Evolutionary conservation across 1,284 basidiomycete genomes (phyloP), one percentile per base, ranked within the genome.

Genomic region (Ceratobasidium sp.): DNA sequence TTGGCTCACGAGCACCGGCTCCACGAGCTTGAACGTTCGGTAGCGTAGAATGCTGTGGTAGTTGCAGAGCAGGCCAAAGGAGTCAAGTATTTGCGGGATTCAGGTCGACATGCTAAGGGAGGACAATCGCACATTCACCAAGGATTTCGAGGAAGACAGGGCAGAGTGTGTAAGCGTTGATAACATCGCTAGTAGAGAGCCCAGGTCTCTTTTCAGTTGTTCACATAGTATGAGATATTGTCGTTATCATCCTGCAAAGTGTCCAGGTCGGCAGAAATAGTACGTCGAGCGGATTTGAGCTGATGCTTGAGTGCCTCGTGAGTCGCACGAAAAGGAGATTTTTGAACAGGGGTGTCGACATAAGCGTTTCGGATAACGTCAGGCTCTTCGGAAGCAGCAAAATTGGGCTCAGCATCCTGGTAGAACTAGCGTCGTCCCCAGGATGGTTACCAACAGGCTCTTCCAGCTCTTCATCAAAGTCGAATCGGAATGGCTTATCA

Each of bases 261-360:
- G 22, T 59, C 19, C 2, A 56, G 69, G 17, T 71, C 6, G 8
- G 43, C 19, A 7, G n/a, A 44, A 2, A 59, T 22, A 11, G 19
- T 44, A 2, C 56, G 69, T 9, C 29, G 17, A 5, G 69, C 34
- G 22, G 37, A 40, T 25, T 49, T 71, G 3, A 71, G 69, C 40
- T 71, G 69, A 9, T 71, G 37, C 5, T 34, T 71, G 5, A 71
- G 51, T 15, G 69, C 69, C 13, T 25, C n/a, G 25, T 71, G 69
- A 15, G 54, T 71, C 1, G 69, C 25, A 1, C 56, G 19, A 71
- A 37, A 49, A 2, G 29, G n/a, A 17, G 69, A 46, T 25, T 71
- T 71, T 49, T 61, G 69, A n/a, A 71, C 29, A 61, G 61, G 25
- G 1, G 69, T 40, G 34, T 71, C 56, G 29, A 70, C 52, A 59